A percentile compares a stretch with the other conserved stretches of the same genome.
Conservation (phyloP, 306 rosid genomes). For the Cucurbita pepo region DNA sequence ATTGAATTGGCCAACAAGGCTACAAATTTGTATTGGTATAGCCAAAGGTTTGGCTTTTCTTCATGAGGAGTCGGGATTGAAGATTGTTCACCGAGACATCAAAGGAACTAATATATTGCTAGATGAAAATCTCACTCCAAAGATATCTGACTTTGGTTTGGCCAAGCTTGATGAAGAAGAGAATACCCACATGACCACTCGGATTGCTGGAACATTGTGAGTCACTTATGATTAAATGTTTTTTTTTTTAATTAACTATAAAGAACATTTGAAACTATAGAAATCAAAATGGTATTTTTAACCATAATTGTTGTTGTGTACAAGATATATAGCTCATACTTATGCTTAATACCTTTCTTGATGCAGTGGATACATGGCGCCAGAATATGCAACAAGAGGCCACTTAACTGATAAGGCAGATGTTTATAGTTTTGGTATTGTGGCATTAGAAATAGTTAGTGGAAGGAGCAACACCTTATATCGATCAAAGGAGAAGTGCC, state of each 20-base stretch:
- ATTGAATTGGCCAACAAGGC: constrained; percentile 54
- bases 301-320: too few species aligned
- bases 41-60: constrained; percentile 66
- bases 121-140: constrained; percentile 52
- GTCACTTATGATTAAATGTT: neutral
- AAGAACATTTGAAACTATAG: too few species aligned
- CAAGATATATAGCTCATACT: too few species aligned
- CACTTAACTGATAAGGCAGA: constrained; percentile 59
- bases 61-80: constrained; percentile 66
- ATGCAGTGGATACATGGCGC: constrained; percentile 15
- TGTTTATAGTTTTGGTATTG: constrained; percentile 59
- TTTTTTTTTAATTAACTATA: too few species aligned
- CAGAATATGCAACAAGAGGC: constrained; percentile 52
- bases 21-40: constrained; percentile 47
- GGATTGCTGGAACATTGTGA: constrained; percentile 59
- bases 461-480: constrained; percentile 40
- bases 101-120: constrained; percentile 64
- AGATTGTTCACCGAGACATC: constrained; percentile 70
- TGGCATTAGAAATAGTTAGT: constrained; percentile 33
- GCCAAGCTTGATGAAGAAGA: constrained; percentile 66
- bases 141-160: constrained; percentile 64
- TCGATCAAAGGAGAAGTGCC: constrained; percentile 20
- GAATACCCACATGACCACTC: constrained; percentile 50
- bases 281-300: too few species aligned
- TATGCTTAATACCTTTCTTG: too few species aligned